Base-by-base conservation (phyloP, 129 eudicot species). In the Escallonia herrerae region DNA sequence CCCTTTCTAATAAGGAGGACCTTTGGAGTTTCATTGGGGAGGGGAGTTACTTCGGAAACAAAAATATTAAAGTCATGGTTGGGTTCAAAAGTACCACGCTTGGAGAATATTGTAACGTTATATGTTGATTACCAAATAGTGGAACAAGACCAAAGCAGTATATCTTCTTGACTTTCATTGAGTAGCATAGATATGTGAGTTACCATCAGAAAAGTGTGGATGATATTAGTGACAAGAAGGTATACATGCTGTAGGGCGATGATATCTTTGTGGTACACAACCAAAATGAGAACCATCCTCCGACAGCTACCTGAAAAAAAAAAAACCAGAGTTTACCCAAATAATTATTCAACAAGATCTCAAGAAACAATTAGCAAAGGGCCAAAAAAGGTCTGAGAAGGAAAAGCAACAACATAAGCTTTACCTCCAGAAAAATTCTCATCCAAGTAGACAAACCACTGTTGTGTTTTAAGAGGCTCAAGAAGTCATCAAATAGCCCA, bases 191-290 rank as follows among this genome's bases (percentile, higher is more conserved):
- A 80, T 58, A 60, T 73, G 84, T 82, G 75, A 84, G 87, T 87
- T 84, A 87, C 83, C 97, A 78, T 81, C 72, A 67, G 15, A 71
- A 40, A 76, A 80, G 72, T 69, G 77, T 74, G 73, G 84, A 72
- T 71, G 82, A 86, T 73, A 77, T 79, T 81, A 87, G 91, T 74
- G 77, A 70, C 74, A 79, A 91, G 98, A 85, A 83, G 75, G 72
- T 88, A 85, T 88, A 91, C 98, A 85, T 91, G 98, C 79, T 79
- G 87, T 91, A 91, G n/a, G 96, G 98, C 66, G 98, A 83, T 60
- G 98, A 75, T 72, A 88, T 65, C 68, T 85, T 73, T 67, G 84
- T 70, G 49, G 85, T 70, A 67, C 69, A 72, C 71, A 85, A 70
- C 98, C 96, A 88, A 80, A 75, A 79, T 60, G 84, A 91, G 86